Percentiles rank a stretch among this genome's conserved stretches.
phyloP scores from a whole-genome alignment of 2,329 filamentous ascomycete genomes.

The Botryotinia calthae region DNA sequence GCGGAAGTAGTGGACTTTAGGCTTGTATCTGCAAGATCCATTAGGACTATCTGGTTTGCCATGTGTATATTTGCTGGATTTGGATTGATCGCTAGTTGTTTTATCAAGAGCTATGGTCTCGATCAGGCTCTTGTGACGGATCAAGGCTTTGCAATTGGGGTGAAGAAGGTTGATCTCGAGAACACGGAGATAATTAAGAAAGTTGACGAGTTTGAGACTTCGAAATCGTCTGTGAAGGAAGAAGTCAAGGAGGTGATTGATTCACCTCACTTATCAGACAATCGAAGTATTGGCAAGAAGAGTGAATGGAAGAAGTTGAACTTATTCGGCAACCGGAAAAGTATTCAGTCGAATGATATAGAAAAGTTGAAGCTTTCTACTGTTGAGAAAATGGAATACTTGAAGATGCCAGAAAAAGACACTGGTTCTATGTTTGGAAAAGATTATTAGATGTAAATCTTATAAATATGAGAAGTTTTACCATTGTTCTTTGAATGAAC shows the following conservation, averaged over 20 bases:
- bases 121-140: constrained; percentile 46
- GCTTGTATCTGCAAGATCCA: constrained; percentile 49
- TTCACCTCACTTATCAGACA: background rate
- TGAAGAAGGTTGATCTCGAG: background rate
- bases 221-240: background rate
- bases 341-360: background rate
- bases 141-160: constrained; percentile 37
- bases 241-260: background rate
- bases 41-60: constrained; percentile 53
- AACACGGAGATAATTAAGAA: background rate
- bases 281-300: background rate
- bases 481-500: background rate
- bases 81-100: constrained; percentile 47
- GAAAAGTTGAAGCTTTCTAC: background rate
- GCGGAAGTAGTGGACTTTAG: background rate
- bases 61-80: constrained; percentile 49
- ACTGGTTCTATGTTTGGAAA: background rate
- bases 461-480: background rate
- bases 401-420: background rate
- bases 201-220: background rate
- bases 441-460: background rate
- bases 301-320: background rate
- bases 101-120: constrained; percentile 48
- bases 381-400: background rate
- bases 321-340: background rate